A percentile compares a stretch with the other conserved stretches of the same genome.
phyloP scores from a whole-genome alignment of 108 stramenopile genomes.

The Phaeodactylum tricornutum region DNA sequence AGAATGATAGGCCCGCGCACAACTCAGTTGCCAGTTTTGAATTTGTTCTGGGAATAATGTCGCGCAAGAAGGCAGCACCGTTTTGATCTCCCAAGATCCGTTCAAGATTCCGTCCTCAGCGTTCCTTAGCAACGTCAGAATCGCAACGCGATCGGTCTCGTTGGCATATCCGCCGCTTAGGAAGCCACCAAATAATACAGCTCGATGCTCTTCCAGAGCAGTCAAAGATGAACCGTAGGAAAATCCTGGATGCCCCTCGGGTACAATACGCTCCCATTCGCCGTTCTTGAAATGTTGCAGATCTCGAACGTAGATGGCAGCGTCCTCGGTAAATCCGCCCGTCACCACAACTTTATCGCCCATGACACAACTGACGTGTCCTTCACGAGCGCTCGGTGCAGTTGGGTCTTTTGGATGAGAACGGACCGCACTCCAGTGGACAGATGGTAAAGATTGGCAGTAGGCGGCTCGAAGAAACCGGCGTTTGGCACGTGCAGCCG shows the following conservation, averaged over 20 bases:
- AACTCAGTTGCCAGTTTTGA: not conserved
- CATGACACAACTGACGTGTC: constrained; percentile 33
- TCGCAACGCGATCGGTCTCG: constrained; percentile 38
- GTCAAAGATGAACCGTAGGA: constrained; percentile 43
- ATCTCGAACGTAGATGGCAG: constrained; percentile 11
- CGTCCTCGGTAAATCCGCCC: constrained; percentile 41
- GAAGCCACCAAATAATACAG: constrained; percentile 55
- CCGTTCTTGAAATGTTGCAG: not conserved
- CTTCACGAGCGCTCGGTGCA: constrained; percentile 25
- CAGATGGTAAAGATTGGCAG: constrained; percentile 11
- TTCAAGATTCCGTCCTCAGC: not conserved
- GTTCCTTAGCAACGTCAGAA: constrained; percentile 19
- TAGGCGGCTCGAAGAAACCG: constrained; percentile 18
- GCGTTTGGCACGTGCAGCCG: not conserved
- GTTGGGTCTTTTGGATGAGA: not conserved
- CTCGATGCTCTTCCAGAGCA: constrained; percentile 17
- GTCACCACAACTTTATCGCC: constrained; percentile 20
- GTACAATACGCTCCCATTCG: not conserved
- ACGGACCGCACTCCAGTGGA: too few relatives aligned
- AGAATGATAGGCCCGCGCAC: constrained; percentile 45
- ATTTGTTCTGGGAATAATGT: too few relatives aligned
- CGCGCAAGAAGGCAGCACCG: too few relatives aligned
- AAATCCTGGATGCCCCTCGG: constrained; percentile 3
- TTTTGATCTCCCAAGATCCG: not conserved
- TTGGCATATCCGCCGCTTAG: constrained; percentile 41